These are phyloP conservation scores for Carpinus viminea DNA, from an alignment of 306 rosid genomes.

Conservation along the genomic window DNA sequence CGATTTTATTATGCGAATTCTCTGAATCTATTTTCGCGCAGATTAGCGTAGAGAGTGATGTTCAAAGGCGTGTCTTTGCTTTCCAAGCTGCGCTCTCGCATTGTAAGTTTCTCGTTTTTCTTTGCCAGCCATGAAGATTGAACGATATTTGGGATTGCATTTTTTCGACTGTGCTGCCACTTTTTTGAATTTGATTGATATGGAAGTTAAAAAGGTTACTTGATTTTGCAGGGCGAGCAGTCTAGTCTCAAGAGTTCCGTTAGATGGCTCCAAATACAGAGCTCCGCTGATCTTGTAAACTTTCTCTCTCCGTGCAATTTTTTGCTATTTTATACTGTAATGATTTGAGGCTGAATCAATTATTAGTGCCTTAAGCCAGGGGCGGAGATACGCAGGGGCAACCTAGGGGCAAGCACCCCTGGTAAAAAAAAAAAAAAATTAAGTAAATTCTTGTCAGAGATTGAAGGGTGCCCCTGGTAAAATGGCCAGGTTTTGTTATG, in stretches of 20 bases:
- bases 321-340: not conserved
- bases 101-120: conserved; percentile 42
- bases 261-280: conserved; percentile 83
- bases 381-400: too few relatives aligned
- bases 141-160: not conserved
- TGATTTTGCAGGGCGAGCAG: conserved; percentile 67
- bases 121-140: not conserved
- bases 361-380: too few relatives aligned
- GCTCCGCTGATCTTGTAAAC: conserved; percentile 61
- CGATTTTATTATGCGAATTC: not conserved
- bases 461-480: too few relatives aligned
- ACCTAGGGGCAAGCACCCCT: too few relatives aligned
- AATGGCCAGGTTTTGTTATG: not conserved
- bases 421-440: too few relatives aligned
- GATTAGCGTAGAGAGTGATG: conserved; percentile 32
- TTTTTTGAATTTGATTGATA: conserved; percentile 5
- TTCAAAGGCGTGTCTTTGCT: conserved; percentile 69
- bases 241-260: conserved; percentile 66
- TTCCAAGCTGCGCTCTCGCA: conserved; percentile 83
- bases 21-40: conserved; percentile 13
- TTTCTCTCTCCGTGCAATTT: conserved; percentile 12
- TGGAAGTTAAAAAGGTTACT: not conserved
- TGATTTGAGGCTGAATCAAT: not conserved
- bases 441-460: too few relatives aligned
- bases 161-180: not conserved